Conservation (phyloP, 345 rosid genomes). For the Hevea brasiliensis region DNA sequence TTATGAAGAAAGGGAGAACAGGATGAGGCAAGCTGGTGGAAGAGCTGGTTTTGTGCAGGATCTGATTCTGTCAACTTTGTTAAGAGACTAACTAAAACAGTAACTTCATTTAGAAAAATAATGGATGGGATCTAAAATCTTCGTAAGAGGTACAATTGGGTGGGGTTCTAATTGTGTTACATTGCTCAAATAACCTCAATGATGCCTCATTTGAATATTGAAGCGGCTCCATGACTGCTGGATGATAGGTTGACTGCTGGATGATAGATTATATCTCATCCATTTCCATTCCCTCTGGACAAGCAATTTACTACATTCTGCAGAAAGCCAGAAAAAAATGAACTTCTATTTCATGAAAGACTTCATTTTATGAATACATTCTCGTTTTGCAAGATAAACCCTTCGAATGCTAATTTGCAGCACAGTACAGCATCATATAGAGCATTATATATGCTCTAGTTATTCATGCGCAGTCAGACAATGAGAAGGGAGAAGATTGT, state of each 20-base stretch:
- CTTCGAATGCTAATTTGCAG: constrained; percentile 13
- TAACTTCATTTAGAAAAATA: constrained; percentile 25
- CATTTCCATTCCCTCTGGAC: constrained; percentile 2
- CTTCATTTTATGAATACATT: constrained; percentile 10
- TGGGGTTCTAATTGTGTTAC: constrained; percentile 5
- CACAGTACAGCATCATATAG: constrained; percentile 3
- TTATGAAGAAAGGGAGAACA: constrained; percentile 51
- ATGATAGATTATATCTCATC: constrained; percentile 14
- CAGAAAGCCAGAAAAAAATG: constrained; percentile 23
- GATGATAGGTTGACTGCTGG: neutral
- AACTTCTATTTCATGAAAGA: constrained; percentile 17
- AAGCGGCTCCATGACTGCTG: constrained; percentile 8
- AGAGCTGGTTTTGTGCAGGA: constrained; percentile 59
- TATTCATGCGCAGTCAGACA: neutral
- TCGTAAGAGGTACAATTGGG: constrained; percentile 20
- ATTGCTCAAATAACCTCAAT: constrained; percentile 1
- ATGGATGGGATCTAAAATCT: constrained; percentile 19
- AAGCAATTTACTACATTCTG: constrained; percentile 22
- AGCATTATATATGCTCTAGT: neutral
- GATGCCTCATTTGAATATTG: constrained; percentile 4
- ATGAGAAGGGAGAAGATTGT: neutral
- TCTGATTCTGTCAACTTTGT: constrained; percentile 46
- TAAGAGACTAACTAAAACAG: constrained; percentile 28
- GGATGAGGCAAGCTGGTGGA: constrained; percentile 51
- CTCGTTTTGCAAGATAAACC: constrained; percentile 6